Conservation (phyloP, 225 moss, liverwort and hornwort species). For the Lunularia cruciata region DNA sequence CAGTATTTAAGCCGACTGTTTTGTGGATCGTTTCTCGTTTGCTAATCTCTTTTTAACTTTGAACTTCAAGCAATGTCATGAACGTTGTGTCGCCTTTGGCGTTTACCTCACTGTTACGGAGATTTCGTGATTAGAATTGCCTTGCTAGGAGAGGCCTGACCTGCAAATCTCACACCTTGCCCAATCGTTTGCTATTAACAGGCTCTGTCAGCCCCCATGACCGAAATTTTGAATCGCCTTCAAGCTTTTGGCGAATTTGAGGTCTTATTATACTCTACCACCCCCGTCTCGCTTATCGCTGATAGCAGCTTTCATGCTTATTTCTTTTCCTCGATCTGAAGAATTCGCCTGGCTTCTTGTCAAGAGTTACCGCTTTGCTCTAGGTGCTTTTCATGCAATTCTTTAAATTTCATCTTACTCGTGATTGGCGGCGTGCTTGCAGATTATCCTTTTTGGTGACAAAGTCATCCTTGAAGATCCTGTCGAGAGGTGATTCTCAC, state of each 20-base stretch:
- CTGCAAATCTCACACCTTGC: slow-evolving; percentile 11
- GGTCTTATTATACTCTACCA: slow-evolving; percentile 27
- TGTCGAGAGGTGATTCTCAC: slow-evolving; percentile 39
- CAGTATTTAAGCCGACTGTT: neutral
- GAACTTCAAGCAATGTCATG: no score
- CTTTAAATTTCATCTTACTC: neutral
- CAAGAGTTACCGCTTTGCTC: neutral
- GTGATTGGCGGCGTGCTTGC: slow-evolving; percentile 6
- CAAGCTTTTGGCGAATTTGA: slow-evolving; percentile 52
- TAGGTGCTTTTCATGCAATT: neutral
- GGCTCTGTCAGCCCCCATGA: slow-evolving; percentile 56
- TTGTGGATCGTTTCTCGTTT: neutral
- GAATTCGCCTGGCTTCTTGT: neutral
- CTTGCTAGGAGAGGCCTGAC: neutral
- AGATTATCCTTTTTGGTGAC: slow-evolving; percentile 52
- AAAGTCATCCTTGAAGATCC: slow-evolving; percentile 50
- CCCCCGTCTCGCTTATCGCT: neutral
- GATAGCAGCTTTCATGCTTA: neutral
- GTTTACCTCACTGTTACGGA: no score
- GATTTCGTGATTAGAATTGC: no score
- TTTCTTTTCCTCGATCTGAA: neutral
- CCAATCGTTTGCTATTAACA: slow-evolving; percentile 14
- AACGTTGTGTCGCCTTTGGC: no score
- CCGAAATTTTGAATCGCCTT: slow-evolving; percentile 51
- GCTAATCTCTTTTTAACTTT: neutral